Evolutionary conservation across 2,329 filamentous ascomycete species (phyloP).

Genomic region (Botrytis fabae): DNA sequence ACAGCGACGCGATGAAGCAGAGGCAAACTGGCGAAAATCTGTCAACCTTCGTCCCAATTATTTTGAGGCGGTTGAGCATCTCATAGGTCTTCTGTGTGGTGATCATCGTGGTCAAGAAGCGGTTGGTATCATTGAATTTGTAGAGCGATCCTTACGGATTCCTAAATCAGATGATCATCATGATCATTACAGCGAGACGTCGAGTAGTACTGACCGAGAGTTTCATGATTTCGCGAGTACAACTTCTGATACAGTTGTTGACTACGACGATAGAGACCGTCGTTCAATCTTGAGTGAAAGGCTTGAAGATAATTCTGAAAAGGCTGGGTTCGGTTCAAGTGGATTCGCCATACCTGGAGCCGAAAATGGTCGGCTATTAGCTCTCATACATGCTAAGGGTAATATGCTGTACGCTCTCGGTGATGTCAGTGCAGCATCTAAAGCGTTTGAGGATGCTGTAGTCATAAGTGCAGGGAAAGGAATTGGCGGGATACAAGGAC

Average conservation of each 20-base stretch:
- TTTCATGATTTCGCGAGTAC: conserved; percentile 33
- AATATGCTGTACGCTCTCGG: conserved; percentile 94
- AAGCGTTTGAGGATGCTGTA: conserved; percentile 92
- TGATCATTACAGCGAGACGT: conserved; percentile 60
- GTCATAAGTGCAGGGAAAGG: conserved; percentile 78
- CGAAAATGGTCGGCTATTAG: conserved; percentile 90
- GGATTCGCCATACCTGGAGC: conserved; percentile 81
- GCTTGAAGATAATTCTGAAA: conserved; percentile 28
- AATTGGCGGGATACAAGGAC: conserved; percentile 68
- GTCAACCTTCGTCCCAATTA: conserved; percentile 81
- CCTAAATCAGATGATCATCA: conserved; percentile 49
- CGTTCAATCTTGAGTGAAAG: conserved; percentile 27
- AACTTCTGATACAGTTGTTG: conserved; percentile 36
- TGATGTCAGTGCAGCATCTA: conserved; percentile 75
- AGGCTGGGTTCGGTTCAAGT: conserved; percentile 66
- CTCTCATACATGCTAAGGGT: conserved; percentile 96
- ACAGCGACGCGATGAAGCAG: conserved; percentile 78
- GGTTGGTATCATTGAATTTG: conserved; percentile 79
- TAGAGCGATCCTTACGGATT: conserved; percentile 71
- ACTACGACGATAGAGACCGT: conserved; percentile 38
- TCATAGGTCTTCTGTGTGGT: conserved; percentile 82
- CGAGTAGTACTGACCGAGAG: conserved; percentile 49
- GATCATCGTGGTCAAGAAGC: conserved; percentile 82
- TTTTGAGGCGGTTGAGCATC: conserved; percentile 92
- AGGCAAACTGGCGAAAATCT: conserved; percentile 82